phyloP scores from a whole-genome alignment of 768 basidiomycete genomes.

The Mycena filopes region DNA sequence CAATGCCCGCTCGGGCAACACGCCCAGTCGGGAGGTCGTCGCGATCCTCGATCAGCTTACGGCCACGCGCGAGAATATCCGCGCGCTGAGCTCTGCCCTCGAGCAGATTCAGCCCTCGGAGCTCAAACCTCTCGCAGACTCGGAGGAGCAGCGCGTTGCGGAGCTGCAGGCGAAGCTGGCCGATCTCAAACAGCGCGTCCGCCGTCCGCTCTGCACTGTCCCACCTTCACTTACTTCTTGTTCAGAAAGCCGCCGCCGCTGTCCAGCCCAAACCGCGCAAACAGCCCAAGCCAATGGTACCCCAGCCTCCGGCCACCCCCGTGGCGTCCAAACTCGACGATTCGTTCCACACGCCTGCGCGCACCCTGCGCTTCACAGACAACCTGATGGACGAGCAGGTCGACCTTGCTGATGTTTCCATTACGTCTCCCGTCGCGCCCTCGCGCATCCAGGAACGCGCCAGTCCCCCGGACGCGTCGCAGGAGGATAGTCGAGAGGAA shows the following conservation, averaged over 20 bases:
- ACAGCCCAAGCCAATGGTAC: conserved; percentile 7
- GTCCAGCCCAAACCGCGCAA: conserved; percentile 18
- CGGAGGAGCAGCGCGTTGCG: conserved; percentile 55
- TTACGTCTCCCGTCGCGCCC: conserved; percentile 52
- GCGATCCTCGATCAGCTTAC: conserved; percentile 52
- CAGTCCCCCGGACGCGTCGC: background rate
- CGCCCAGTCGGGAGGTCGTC: too few relatives aligned
- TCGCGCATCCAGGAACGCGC: conserved; percentile 14
- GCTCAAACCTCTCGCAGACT: conserved; percentile 49
- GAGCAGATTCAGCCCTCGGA: conserved; percentile 41
- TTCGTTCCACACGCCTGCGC: conserved; percentile 74
- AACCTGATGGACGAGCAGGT: conserved; percentile 72
- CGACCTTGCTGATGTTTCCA: conserved; percentile 63
- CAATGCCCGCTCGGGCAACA: too few relatives aligned
- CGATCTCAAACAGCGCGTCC: conserved; percentile 55
- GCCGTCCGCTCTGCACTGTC: conserved; percentile 16
- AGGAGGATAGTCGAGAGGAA: conserved; percentile 11
- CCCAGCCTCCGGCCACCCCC: conserved; percentile 20
- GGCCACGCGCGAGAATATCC: conserved; percentile 51
- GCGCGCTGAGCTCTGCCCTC: conserved; percentile 43
- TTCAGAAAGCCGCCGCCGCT: conserved; percentile 25
- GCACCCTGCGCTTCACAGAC: conserved; percentile 71
- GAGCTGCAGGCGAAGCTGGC: conserved; percentile 49
- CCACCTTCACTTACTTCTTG: background rate
- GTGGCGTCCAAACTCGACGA: conserved; percentile 56